phyloP scores from a whole-genome alignment of 1,284 basidiomycete genomes.

The Malassezia caprae region DNA sequence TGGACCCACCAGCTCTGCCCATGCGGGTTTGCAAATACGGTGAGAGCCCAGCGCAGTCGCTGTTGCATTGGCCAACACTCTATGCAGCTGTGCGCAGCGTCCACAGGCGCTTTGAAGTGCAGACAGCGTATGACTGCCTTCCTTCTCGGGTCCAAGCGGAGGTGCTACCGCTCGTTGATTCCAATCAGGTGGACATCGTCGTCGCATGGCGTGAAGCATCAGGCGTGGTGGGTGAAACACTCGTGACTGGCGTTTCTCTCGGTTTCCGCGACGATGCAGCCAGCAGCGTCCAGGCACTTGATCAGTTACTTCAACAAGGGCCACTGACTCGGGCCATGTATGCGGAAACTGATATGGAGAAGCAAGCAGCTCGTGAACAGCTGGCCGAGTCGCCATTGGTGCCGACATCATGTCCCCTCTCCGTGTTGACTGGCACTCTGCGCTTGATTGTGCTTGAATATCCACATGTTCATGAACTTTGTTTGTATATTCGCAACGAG shows the following conservation, averaged over 20 bases:
- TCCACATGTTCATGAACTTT: not conserved
- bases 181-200: slow-evolving; percentile 7
- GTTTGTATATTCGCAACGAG: slow-evolving; percentile 8
- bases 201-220: not conserved
- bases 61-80: not conserved
- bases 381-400: slow-evolving; percentile 20
- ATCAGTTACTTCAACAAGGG: not conserved
- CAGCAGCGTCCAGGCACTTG: not conserved
- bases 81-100: not conserved
- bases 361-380: slow-evolving; percentile 19
- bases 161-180: not conserved
- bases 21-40: not conserved
- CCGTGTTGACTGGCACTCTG: not conserved
- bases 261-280: slow-evolving; percentile 4
- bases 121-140: not conserved
- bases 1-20: not conserved
- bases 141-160: not conserved
- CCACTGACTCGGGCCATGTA: slow-evolving; percentile 20
- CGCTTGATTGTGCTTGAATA: not conserved
- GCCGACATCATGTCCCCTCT: not conserved
- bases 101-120: not conserved
- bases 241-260: slow-evolving; percentile 3
- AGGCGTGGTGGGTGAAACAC: not conserved
- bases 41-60: not conserved
- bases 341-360: slow-evolving; percentile 27